A percentile compares a stretch with the other conserved stretches of the same genome.
Evolutionary conservation across 305 asterid genomes (phyloP).

Genomic region (Nicotiana rustica): DNA sequence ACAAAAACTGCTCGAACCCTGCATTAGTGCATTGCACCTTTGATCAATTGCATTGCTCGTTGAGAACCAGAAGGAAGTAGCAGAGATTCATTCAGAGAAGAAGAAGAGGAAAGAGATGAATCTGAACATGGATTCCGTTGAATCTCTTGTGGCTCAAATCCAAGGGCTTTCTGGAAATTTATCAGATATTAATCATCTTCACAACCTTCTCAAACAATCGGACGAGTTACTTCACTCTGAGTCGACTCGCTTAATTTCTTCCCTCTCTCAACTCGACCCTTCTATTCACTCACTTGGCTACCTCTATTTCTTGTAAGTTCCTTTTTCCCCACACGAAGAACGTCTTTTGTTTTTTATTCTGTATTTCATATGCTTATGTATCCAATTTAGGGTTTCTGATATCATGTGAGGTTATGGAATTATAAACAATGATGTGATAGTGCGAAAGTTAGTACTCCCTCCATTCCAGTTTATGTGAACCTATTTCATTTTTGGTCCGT

Average conservation of each 20-base stretch:
- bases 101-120: too few relatives aligned
- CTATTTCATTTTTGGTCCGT: too few relatives aligned
- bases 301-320: slow-evolving; percentile 63
- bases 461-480: too few relatives aligned
- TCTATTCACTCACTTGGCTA: slow-evolving; percentile 77
- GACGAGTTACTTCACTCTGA: slow-evolving; percentile 69
- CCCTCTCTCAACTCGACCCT: slow-evolving; percentile 74
- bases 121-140: slow-evolving; percentile 59
- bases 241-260: slow-evolving; percentile 55
- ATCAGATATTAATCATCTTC: slow-evolving; percentile 68
- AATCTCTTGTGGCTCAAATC: slow-evolving; percentile 77
- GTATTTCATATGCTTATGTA: neutral
- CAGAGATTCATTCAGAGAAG: too few relatives aligned
- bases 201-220: slow-evolving; percentile 63
- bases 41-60: too few relatives aligned
- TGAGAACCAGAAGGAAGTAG: too few relatives aligned
- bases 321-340: too few relatives aligned
- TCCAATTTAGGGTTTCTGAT: neutral
- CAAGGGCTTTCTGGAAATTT: slow-evolving; percentile 63
- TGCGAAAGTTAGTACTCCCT: neutral
- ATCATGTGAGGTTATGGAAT: neutral
- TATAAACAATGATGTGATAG: neutral
- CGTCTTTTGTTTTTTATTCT: neutral
- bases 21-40: too few relatives aligned
- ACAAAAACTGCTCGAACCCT: too few relatives aligned